phyloP scores from a whole-genome alignment of 1,139 yeast genomes.

The Kodamaea sp. region DNA sequence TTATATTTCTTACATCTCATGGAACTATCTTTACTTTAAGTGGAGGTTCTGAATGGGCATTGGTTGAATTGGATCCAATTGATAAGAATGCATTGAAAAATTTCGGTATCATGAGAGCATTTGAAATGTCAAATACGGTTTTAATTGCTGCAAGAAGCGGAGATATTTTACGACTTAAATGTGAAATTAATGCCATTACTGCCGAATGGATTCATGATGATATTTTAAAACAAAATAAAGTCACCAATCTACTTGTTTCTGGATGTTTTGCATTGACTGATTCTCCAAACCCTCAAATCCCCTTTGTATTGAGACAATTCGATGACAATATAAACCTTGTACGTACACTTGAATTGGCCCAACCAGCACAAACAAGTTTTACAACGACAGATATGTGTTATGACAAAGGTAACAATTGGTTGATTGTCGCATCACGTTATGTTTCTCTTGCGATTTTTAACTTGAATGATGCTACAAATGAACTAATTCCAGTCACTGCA shows the following conservation, averaged over 20 bases:
- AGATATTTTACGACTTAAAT: conserved; percentile 43
- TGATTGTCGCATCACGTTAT: conserved; percentile 69
- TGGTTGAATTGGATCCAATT: conserved; percentile 30
- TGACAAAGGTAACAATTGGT: conserved; percentile 33
- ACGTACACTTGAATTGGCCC: conserved; percentile 19
- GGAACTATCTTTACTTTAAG: conserved; percentile 48
- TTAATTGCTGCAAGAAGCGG: conserved; percentile 55
- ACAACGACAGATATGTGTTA: conserved; percentile 55
- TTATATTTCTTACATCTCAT: conserved; percentile 58
- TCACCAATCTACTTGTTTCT: conserved; percentile 49
- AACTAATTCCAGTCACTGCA: conserved; percentile 10
- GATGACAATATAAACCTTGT: conserved; percentile 14
- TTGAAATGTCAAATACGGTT: conserved; percentile 36
- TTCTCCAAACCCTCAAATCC: conserved; percentile 64
- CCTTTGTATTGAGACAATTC: conserved; percentile 47
- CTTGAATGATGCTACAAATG: conserved; percentile 19
- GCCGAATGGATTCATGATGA: conserved; percentile 23
- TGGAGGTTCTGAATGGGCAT: conserved; percentile 15
- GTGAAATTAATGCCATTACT: neutral
- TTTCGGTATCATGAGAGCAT: conserved; percentile 51
- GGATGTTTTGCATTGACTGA: conserved; percentile 46
- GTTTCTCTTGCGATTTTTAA: conserved; percentile 62
- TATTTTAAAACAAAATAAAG: conserved; percentile 33
- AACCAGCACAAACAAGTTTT: conserved; percentile 48
- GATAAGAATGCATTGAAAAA: conserved; percentile 22